Evolutionary conservation across 2,329 filamentous ascomycete species (phyloP).

Genomic region (Amauroascus niger): DNA sequence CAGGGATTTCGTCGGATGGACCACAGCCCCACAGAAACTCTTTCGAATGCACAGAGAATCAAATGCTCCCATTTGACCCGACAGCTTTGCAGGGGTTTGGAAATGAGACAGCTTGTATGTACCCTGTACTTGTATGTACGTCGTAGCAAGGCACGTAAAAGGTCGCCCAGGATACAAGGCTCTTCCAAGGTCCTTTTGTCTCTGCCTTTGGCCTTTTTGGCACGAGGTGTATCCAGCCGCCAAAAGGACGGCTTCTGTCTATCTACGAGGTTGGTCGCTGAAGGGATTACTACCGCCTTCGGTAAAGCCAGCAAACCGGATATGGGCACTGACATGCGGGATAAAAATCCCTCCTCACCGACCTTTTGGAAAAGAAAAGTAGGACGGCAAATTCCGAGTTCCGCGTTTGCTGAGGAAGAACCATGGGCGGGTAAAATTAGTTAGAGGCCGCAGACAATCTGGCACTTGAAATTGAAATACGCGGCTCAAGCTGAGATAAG

Average conservation of each 20-base stretch:
- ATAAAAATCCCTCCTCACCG: conserved; percentile 2
- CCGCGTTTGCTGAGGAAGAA: neutral
- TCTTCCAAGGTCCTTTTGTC: conserved; percentile 3
- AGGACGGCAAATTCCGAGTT: neutral
- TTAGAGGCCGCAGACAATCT: too few relatives aligned
- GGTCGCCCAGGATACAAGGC: neutral
- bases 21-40: conserved; percentile 7
- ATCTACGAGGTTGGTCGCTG: neutral
- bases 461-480: neutral
- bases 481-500: neutral
- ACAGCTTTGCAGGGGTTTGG: neutral
- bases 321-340: neutral
- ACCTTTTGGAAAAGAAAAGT: neutral
- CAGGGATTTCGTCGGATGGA: neutral
- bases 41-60: neutral
- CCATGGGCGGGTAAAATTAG: neutral
- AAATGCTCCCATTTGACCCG: conserved; percentile 2
- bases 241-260: neutral
- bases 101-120: neutral
- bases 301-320: neutral
- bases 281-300: neutral
- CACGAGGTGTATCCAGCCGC: neutral
- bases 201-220: neutral
- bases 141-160: too few relatives aligned
- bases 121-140: too few relatives aligned